phyloP scores from a whole-genome alignment of 768 basidiomycete genomes.

The Arthromyces matolae region DNA sequence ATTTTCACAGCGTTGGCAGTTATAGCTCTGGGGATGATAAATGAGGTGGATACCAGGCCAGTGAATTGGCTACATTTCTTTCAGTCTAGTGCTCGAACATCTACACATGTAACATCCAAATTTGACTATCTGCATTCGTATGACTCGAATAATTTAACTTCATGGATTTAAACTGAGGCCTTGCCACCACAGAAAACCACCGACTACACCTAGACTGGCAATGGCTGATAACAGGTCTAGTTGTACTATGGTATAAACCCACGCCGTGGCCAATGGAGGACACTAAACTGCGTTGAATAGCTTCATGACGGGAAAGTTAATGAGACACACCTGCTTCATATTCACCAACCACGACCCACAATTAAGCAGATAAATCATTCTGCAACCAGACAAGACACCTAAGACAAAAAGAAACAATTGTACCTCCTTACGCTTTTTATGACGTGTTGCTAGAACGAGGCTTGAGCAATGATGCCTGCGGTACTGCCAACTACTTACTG shows the following conservation, averaged over 20 bases:
- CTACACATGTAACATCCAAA: background rate
- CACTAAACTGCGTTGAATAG: constrained; percentile 39
- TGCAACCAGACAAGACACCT: constrained; percentile 52
- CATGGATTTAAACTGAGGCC: constrained; percentile 44
- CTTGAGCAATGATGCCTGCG: background rate
- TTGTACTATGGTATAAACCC: constrained; percentile 74
- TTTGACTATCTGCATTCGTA: background rate
- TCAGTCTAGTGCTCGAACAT: background rate
- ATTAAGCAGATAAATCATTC: constrained; percentile 71
- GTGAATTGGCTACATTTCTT: constrained; percentile 4
- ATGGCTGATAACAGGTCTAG: constrained; percentile 62
- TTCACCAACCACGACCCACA: constrained; percentile 64
- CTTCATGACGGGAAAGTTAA: too few relatives aligned
- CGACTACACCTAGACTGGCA: constrained; percentile 50
- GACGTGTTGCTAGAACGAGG: constrained; percentile 48
- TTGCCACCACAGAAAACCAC: constrained; percentile 59
- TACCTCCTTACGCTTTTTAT: constrained; percentile 51
- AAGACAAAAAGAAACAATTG: constrained; percentile 60
- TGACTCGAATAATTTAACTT: background rate
- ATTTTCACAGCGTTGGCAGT: too few relatives aligned
- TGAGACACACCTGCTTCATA: constrained; percentile 66
- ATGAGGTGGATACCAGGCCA: background rate
- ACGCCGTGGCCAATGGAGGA: constrained; percentile 74
- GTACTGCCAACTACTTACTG: constrained; percentile 39
- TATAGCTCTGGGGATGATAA: too few relatives aligned